Evolutionary conservation across 139 green algal species (phyloP), one percentile per base, ranked within the genome.

Genomic region (Chlamydomonas schloesseri): DNA sequence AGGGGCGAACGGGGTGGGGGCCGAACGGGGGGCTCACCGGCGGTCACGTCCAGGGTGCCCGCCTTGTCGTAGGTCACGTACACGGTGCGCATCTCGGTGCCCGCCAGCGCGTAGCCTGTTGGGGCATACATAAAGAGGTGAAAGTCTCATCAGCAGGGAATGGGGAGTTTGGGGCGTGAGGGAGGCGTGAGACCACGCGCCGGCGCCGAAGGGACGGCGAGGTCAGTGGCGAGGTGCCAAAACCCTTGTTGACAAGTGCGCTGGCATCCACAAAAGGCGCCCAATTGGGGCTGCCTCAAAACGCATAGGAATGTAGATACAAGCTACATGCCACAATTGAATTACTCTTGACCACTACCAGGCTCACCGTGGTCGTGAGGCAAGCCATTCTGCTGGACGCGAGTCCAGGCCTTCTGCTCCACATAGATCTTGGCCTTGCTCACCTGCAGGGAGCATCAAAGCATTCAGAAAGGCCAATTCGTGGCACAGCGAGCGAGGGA

Each of bases 321-420:
- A n/a, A n/a, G n/a, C n/a, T n/a, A n/a, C n/a, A n/a, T n/a, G n/a
- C n/a, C n/a, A n/a, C n/a, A n/a, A n/a, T n/a, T n/a, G n/a, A n/a
- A n/a, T n/a, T n/a, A n/a, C n/a, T n/a, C n/a, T n/a, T n/a, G n/a
- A n/a, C 42, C 6, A 5, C 42, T 50, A 8, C 6, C 42, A 5
- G 42, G 42, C 80, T 83, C 47, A 95, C 96, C 95, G 79, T 99
- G 96, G n/a, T 97, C 81, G 76, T 99, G 96, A 0, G 89, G 42
- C 58, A 88, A 36, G 37, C 94, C 96, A 10, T 86, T 57, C 2
- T 95, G 46, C 10, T 87, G 70, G 9, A 95, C 70, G 0, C 97
- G 89, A 55, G 89, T 87, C 97, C 97, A 99, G 0, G 97, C 95
- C 81, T 92, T 91, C 89, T 98, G 92, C 82, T 98, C 94, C 9